These are phyloP conservation scores for Wickerhamomyces pijperi DNA, from an alignment of 805 yeast species.

Conservation along the genomic window DNA sequence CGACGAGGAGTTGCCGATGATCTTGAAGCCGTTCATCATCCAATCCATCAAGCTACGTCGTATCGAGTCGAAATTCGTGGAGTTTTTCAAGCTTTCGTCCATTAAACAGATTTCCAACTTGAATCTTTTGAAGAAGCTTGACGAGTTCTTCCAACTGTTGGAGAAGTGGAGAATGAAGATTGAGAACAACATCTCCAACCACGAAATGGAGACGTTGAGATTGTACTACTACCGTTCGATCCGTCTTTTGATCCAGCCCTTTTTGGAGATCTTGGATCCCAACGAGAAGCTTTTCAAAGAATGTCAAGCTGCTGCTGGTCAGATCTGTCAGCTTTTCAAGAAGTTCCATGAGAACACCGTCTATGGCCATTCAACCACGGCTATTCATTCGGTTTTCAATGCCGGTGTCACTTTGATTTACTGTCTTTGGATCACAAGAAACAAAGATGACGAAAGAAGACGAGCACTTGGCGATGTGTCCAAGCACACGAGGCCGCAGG, in stretches of 20 bases:
- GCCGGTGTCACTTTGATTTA: constrained; percentile 61
- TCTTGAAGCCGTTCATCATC: constrained; percentile 36
- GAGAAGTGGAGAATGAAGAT: constrained; percentile 47
- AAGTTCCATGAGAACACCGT: constrained; percentile 53
- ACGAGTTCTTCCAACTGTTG: constrained; percentile 36
- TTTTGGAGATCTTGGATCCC: constrained; percentile 48
- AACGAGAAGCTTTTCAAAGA: constrained; percentile 48
- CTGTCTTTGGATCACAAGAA: constrained; percentile 57
- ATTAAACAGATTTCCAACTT: constrained; percentile 2
- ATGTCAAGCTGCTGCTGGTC: constrained; percentile 66
- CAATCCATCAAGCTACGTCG: constrained; percentile 46
- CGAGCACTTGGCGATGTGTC: constrained; percentile 43
- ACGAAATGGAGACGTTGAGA: constrained; percentile 34
- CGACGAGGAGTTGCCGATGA: constrained; percentile 36
- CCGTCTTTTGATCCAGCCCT: constrained; percentile 52
- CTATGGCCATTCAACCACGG: constrained; percentile 52
- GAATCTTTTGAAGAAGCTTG: constrained; percentile 1
- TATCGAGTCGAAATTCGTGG: constrained; percentile 50
- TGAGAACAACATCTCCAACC: constrained; percentile 25
- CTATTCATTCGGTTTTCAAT: constrained; percentile 55
- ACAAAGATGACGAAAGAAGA: constrained; percentile 46
- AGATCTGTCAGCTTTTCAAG: constrained; percentile 52
- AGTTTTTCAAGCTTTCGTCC: constrained; percentile 29
- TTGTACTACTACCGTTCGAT: constrained; percentile 51
- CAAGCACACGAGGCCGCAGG: constrained; percentile 49